phyloP scores from a whole-genome alignment of 208 protist species.

The Vickermania ingenoplastis region DNA sequence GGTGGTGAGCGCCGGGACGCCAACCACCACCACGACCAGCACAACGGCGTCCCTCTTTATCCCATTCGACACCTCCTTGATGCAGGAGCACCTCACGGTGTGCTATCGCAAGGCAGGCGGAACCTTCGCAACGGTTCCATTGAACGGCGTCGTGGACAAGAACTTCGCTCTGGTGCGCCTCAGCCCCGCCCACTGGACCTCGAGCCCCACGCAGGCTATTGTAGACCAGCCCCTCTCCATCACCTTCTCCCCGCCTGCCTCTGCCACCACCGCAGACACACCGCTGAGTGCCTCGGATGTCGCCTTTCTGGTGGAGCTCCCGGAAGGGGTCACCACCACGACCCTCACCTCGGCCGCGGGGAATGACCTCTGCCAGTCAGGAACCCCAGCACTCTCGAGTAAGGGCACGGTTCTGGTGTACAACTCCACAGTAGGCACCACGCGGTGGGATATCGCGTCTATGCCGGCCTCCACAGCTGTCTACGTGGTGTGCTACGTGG shows the following conservation, averaged over 20 bases:
- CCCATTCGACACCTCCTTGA: constrained; percentile 2
- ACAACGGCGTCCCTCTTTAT: constrained; percentile 7
- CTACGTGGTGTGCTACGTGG: constrained; percentile 78
- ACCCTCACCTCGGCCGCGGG: not conserved
- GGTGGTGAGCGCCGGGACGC: constrained; percentile 4
- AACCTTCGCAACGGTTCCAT: constrained; percentile 67
- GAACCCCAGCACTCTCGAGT: constrained; percentile 17
- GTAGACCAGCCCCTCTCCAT: constrained; percentile 30
- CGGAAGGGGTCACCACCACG: not conserved
- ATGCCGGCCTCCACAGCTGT: constrained; percentile 16
- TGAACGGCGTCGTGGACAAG: constrained; percentile 19
- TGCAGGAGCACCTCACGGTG: constrained; percentile 29
- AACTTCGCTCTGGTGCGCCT: constrained; percentile 40
- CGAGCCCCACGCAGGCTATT: constrained; percentile 43
- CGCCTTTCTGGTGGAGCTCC: constrained; percentile 45
- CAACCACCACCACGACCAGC: constrained; percentile 7
- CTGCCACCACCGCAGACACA: constrained; percentile 10
- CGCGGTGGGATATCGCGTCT: constrained; percentile 53
- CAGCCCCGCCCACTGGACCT: constrained; percentile 41
- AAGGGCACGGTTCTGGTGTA: constrained; percentile 6
- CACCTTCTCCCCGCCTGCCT: constrained; percentile 35
- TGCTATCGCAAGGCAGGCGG: constrained; percentile 52
- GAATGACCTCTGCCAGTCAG: not conserved
- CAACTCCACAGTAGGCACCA: constrained; percentile 17
- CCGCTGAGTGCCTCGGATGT: constrained; percentile 41